A percentile compares a stretch with the other conserved stretches of the same genome.
Evolutionary conservation across 2,329 filamentous ascomycete species (phyloP).

Genomic region (Epichloe glyceriae): DNA sequence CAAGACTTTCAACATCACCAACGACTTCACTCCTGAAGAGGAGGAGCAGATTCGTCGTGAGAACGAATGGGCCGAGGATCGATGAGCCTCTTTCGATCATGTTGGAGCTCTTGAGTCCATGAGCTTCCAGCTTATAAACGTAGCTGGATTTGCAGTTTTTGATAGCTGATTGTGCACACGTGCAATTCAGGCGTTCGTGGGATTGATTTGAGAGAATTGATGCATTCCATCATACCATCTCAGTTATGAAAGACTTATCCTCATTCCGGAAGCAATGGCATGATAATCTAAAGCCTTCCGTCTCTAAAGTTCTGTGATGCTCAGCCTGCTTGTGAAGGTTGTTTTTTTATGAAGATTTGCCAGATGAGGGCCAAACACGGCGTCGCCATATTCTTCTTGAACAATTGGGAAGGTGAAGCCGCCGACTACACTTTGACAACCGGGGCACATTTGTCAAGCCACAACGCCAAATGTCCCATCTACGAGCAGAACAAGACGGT

Average conservation of each 20-base stretch:
- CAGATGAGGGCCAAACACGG: not conserved
- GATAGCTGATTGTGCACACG: not conserved
- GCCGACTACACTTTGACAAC: not conserved
- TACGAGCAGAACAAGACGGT: not conserved
- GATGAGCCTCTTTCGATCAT: slow-evolving; percentile 29
- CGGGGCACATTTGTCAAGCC: too few relatives aligned
- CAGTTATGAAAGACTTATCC: not conserved
- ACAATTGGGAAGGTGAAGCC: not conserved
- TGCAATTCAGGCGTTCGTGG: slow-evolving; percentile 11
- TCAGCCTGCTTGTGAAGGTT: not conserved
- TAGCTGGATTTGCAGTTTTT: not conserved
- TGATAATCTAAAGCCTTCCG: not conserved
- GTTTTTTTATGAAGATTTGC: not conserved
- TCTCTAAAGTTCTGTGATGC: not conserved
- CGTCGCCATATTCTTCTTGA: not conserved
- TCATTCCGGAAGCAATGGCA: not conserved
- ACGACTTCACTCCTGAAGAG: slow-evolving; percentile 97
- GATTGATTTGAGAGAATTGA: slow-evolving; percentile 5
- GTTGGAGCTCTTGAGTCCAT: not conserved
- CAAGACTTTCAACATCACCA: slow-evolving; percentile 99
- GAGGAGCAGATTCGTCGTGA: slow-evolving; percentile 93
- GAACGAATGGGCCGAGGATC: slow-evolving; percentile 85
- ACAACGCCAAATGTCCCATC: too few relatives aligned
- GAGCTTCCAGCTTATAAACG: not conserved
- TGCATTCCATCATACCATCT: slow-evolving; percentile 4